Percentiles rank a stretch among this genome's conserved stretches.
Conservation (phyloP, 2,329 filamentous ascomycete species). For the Colletotrichum camelliae region DNA sequence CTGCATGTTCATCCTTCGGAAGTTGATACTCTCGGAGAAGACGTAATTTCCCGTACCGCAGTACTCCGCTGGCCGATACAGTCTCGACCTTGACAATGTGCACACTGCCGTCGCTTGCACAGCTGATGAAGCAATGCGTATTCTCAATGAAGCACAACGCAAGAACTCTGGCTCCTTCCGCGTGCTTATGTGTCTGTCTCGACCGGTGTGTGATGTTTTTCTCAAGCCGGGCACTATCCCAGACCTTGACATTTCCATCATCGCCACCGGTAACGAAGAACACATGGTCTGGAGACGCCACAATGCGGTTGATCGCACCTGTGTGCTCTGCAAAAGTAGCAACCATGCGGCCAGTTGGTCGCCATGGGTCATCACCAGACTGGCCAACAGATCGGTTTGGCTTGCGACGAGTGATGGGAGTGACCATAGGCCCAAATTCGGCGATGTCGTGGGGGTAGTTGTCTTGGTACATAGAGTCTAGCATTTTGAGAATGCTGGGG, state of each 20-base stretch:
- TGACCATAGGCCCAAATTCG: slow-evolving; percentile 82
- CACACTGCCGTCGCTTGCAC: slow-evolving; percentile 87
- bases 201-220: slow-evolving; percentile 89
- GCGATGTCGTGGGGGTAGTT: slow-evolving; percentile 70
- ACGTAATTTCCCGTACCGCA: slow-evolving; percentile 79
- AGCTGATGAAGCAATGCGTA: slow-evolving; percentile 92
- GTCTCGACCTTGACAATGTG: slow-evolving; percentile 84
- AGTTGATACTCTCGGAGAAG: slow-evolving; percentile 83
- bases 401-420: slow-evolving; percentile 66
- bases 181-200: slow-evolving; percentile 83
- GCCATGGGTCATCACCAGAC: slow-evolving; percentile 71
- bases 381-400: slow-evolving; percentile 55
- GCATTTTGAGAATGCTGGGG: slow-evolving; percentile 69
- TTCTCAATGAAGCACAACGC: slow-evolving; percentile 91
- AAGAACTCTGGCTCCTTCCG: slow-evolving; percentile 73
- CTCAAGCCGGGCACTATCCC: slow-evolving; percentile 90
- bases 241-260: slow-evolving; percentile 89
- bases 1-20: slow-evolving; percentile 73
- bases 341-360: slow-evolving; percentile 81
- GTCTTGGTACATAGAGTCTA: slow-evolving; percentile 85
- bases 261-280: slow-evolving; percentile 96
- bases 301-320: slow-evolving; percentile 80
- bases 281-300: slow-evolving; percentile 84
- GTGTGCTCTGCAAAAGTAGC: slow-evolving; percentile 90
- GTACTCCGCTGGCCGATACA: slow-evolving; percentile 49